These are phyloP conservation scores for Thelonectria rubi DNA, from an alignment of 2,329 filamentous ascomycete genomes.

Conservation along the genomic window DNA sequence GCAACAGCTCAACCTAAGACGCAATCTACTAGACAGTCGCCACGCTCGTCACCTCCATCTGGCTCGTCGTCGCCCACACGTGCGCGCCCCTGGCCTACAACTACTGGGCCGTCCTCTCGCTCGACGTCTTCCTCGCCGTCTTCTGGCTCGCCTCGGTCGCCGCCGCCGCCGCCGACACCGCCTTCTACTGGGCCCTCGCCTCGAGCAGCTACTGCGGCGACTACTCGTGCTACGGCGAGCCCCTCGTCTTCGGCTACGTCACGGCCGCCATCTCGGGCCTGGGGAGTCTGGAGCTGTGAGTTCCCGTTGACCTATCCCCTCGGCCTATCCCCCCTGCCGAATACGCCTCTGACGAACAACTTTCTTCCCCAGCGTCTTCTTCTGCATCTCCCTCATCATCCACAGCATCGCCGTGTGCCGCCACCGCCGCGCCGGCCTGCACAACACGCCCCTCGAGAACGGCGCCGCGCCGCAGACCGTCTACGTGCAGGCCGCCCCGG, in stretches of 20 bases:
- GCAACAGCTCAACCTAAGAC: conserved; percentile 6
- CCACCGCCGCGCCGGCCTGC: conserved; percentile 49
- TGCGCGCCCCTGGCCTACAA: conserved; percentile 57
- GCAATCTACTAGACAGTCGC: conserved; percentile 48
- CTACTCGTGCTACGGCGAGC: conserved; percentile 37
- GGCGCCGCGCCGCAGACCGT: neutral
- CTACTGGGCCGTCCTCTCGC: conserved; percentile 60
- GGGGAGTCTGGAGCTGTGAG: conserved; percentile 56
- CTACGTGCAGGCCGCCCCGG: neutral
- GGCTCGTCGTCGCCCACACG: conserved; percentile 56
- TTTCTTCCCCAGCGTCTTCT: conserved; percentile 56
- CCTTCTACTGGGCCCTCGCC: conserved; percentile 33
- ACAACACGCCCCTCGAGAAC: neutral
- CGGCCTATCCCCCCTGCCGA: neutral
- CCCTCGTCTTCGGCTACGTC: conserved; percentile 41
- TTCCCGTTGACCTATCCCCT: too few species aligned
- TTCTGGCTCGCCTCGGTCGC: conserved; percentile 62
- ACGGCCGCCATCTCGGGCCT: conserved; percentile 50
- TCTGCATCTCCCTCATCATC: conserved; percentile 52
- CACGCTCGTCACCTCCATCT: conserved; percentile 57
- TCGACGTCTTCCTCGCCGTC: conserved; percentile 61
- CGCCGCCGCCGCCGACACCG: conserved; percentile 50
- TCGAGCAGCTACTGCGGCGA: conserved; percentile 36
- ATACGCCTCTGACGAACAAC: neutral
- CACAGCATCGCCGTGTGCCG: conserved; percentile 53